phyloP scores from a whole-genome alignment of 208 protist species.

The Acanthamoeba culbertsoni region DNA sequence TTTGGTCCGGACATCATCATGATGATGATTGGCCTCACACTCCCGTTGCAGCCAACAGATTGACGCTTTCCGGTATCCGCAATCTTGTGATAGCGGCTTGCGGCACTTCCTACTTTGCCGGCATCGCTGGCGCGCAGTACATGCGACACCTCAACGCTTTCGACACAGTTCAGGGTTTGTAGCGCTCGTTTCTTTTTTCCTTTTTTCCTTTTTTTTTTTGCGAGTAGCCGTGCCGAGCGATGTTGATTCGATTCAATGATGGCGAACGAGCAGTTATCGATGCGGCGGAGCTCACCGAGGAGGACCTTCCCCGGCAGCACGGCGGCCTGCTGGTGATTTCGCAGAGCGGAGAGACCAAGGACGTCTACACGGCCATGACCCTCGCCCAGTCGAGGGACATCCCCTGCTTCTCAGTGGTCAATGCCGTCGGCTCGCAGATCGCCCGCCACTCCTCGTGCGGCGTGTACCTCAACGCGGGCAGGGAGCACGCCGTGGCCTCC shows the following conservation, averaged over 20 bases:
- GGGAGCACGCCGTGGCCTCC: constrained; percentile 82
- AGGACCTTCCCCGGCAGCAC: constrained; percentile 60
- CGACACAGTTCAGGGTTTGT: constrained; percentile 69
- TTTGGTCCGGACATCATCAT: too few species aligned
- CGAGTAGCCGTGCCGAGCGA: too few species aligned
- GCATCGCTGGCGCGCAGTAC: constrained; percentile 61
- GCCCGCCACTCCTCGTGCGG: constrained; percentile 66
- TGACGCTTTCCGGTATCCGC: constrained; percentile 11
- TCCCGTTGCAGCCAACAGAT: constrained; percentile 37
- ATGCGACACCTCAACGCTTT: constrained; percentile 67
- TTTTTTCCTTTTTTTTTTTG: too few species aligned
- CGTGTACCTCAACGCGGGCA: constrained; percentile 82
- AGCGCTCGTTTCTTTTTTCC: not conserved
- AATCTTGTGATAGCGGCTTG: constrained; percentile 75
- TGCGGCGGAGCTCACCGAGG: constrained; percentile 69
- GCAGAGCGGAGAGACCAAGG: constrained; percentile 83
- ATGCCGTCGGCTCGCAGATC: constrained; percentile 82
- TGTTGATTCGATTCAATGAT: too few species aligned
- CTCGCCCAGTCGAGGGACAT: constrained; percentile 62
- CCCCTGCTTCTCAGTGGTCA: constrained; percentile 75
- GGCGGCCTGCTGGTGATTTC: constrained; percentile 77
- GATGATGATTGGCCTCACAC: not conserved
- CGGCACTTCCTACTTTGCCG: constrained; percentile 72
- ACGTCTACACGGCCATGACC: constrained; percentile 73
- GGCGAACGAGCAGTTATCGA: constrained; percentile 67